Conservation (phyloP, 352 stramenopile species). For the Albugo laibachii region DNA sequence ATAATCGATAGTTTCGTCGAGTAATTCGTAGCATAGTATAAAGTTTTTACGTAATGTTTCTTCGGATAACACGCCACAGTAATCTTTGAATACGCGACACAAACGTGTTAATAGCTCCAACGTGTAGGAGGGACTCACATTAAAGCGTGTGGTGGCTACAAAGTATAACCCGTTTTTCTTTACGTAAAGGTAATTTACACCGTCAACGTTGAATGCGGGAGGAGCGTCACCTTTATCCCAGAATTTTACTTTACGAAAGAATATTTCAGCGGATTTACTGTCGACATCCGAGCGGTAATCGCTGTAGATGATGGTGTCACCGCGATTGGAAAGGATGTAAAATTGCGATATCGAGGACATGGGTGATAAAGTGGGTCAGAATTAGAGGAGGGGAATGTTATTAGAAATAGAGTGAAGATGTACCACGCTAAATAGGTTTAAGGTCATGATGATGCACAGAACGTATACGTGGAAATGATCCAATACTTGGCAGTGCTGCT, state of each 20-base stretch:
- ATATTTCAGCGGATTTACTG: conserved; percentile 85
- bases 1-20: conserved; percentile 98
- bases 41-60: conserved; percentile 99
- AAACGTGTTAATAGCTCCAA: conserved; percentile 90
- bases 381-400: too few species aligned
- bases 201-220: conserved; percentile 94
- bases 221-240: conserved; percentile 93
- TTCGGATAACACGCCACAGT: conserved; percentile 95
- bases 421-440: too few species aligned
- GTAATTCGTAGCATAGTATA: conserved; percentile 96
- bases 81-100: conserved; percentile 98
- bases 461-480: too few species aligned
- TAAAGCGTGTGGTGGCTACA: conserved; percentile 91
- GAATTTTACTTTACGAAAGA: conserved; percentile 99
- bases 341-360: conserved; percentile 90
- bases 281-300: conserved; percentile 86
- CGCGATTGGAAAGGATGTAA: conserved; percentile 96
- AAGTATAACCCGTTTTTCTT: conserved; percentile 98
- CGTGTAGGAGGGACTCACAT: conserved; percentile 90
- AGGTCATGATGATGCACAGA: too few species aligned
- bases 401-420: too few species aligned
- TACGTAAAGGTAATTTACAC: conserved; percentile 95
- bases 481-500: too few species aligned
- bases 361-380: too few species aligned
- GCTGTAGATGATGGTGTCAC: conserved; percentile 97